Percentiles rank a stretch among this genome's conserved stretches.
These are phyloP conservation scores for Coemansia sp. DNA, from an alignment of 192 early-diverging fungal genomes.

Conservation along the genomic window DNA sequence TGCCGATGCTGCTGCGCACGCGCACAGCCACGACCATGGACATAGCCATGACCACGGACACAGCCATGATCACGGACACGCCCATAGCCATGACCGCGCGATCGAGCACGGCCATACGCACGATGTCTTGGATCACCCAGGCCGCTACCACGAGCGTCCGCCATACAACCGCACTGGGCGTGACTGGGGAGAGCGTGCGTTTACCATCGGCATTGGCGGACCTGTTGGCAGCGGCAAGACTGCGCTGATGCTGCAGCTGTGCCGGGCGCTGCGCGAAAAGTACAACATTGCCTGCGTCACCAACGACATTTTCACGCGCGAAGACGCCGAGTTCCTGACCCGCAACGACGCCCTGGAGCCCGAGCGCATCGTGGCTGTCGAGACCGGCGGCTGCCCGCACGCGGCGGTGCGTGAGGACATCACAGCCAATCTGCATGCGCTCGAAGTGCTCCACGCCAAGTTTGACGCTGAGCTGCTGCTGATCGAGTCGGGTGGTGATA, in stretches of 20 bases:
- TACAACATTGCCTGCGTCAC: slow-evolving; percentile 90
- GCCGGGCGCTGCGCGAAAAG: slow-evolving; percentile 73
- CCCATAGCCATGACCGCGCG: slow-evolving; percentile 52
- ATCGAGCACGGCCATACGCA: slow-evolving; percentile 88
- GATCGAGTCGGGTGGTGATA: slow-evolving; percentile 93
- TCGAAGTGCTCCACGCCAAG: slow-evolving; percentile 84
- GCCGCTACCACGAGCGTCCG: slow-evolving; percentile 73
- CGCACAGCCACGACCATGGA: slow-evolving; percentile 24
- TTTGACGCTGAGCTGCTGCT: slow-evolving; percentile 81
- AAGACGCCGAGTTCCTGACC: slow-evolving; percentile 95
- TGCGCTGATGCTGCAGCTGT: slow-evolving; percentile 88
- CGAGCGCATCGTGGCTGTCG: slow-evolving; percentile 88
- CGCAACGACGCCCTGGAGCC: slow-evolving; percentile 83
- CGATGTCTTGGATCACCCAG: slow-evolving; percentile 86
- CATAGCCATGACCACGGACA: slow-evolving; percentile 34
- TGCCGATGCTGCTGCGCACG: slow-evolving; percentile 10
- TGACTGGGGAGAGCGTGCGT: slow-evolving; percentile 89
- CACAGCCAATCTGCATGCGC: slow-evolving; percentile 87
- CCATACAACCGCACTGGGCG: slow-evolving; percentile 69
- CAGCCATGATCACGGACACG: slow-evolving; percentile 24
- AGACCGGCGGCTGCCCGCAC: slow-evolving; percentile 96
- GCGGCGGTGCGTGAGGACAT: slow-evolving; percentile 95
- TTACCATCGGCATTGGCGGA: slow-evolving; percentile 94
- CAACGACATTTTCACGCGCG: slow-evolving; percentile 96
- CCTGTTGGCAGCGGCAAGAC: slow-evolving; percentile 97